Percentiles rank a stretch among this genome's conserved stretches.
Conservation (phyloP, 2,329 filamentous ascomycete genomes). For the Colletotrichum aenigma region DNA sequence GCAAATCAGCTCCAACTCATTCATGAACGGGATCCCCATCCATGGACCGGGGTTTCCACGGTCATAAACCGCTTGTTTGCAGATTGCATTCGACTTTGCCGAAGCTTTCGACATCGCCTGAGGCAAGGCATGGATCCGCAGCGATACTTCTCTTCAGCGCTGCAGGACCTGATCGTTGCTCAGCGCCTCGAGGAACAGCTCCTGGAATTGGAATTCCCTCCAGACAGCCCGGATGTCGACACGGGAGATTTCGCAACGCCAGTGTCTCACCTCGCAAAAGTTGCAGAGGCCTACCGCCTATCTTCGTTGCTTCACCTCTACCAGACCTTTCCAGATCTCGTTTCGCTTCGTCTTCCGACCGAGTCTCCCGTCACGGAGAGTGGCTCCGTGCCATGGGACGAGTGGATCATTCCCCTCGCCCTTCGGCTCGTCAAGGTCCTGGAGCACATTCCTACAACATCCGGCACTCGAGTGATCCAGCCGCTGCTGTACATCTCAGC, state of each 20-base stretch:
- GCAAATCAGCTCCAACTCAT: not conserved
- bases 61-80: slow-evolving; percentile 35
- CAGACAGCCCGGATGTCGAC: slow-evolving; percentile 24
- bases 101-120: slow-evolving; percentile 33
- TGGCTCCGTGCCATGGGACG: slow-evolving; percentile 33
- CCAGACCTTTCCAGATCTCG: slow-evolving; percentile 39
- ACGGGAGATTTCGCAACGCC: slow-evolving; percentile 32
- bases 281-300: slow-evolving; percentile 41
- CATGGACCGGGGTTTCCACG: slow-evolving; percentile 42
- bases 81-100: slow-evolving; percentile 38
- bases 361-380: slow-evolving; percentile 11
- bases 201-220: slow-evolving; percentile 31
- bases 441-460: slow-evolving; percentile 36
- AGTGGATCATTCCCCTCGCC: slow-evolving; percentile 39
- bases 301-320: slow-evolving; percentile 42
- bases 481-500: slow-evolving; percentile 40
- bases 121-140: slow-evolving; percentile 25
- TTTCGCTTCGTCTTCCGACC: slow-evolving; percentile 30
- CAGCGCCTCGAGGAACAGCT: slow-evolving; percentile 38
- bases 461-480: slow-evolving; percentile 40
- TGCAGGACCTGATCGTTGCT: slow-evolving; percentile 35
- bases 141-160: slow-evolving; percentile 26
- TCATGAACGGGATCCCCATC: slow-evolving; percentile 28
- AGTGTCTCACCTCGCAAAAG: slow-evolving; percentile 32
- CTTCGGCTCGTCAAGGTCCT: slow-evolving; percentile 35